Conservation (phyloP, 2,329 filamentous ascomycete genomes). For the Diplodia scrobiculata region DNA sequence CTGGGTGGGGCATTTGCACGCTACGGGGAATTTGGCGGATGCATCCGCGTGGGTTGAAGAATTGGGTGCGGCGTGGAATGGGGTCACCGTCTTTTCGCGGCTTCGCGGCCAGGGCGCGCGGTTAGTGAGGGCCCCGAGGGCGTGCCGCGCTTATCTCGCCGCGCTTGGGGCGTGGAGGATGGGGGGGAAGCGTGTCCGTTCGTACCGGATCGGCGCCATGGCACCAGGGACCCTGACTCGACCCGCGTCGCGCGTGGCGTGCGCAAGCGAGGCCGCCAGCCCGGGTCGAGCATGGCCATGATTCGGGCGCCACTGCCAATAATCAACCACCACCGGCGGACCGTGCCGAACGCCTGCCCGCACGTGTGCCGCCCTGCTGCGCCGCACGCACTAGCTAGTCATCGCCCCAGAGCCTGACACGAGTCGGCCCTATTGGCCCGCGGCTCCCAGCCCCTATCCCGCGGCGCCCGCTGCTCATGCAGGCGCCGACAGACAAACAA, state of each 20-base stretch:
- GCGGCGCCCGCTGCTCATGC: background rate
- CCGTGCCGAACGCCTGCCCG: slow-evolving; percentile 11
- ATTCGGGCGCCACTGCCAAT: slow-evolving; percentile 1
- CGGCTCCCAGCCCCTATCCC: slow-evolving; percentile 19
- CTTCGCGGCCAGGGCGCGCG: too few relatives aligned
- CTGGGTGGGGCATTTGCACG: background rate
- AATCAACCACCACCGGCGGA: slow-evolving; percentile 7
- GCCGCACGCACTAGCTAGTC: background rate
- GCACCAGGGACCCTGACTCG: background rate
- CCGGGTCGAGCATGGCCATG: background rate
- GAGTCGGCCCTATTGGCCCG: slow-evolving; percentile 14
- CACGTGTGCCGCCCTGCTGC: slow-evolving; percentile 3
- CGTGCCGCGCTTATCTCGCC: background rate
- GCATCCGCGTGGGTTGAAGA: background rate
- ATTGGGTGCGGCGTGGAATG: background rate
- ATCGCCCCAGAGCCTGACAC: background rate
- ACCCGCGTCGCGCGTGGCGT: background rate
- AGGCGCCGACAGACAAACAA: background rate
- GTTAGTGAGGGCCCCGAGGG: background rate
- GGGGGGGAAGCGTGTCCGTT: background rate
- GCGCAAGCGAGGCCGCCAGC: slow-evolving; percentile 2
- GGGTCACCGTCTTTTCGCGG: slow-evolving; percentile 5
- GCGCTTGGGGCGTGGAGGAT: background rate
- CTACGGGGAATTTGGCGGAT: slow-evolving; percentile 14
- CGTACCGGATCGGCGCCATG: background rate